Evolutionary conservation across 805 yeast species (phyloP), one percentile per base, ranked within the genome.

Genomic region (Ogataea naganishii): DNA sequence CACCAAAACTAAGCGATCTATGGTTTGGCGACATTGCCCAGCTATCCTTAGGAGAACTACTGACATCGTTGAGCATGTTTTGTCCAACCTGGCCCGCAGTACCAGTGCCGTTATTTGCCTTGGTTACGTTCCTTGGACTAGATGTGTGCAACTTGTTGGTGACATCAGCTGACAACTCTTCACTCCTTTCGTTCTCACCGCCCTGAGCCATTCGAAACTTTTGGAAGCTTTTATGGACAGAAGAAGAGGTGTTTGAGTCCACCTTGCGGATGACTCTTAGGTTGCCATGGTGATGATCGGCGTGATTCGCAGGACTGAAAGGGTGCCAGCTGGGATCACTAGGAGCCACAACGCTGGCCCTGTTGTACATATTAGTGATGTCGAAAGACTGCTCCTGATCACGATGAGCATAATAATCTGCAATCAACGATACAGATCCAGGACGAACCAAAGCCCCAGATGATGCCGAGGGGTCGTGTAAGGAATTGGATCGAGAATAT

Each of bases 1-100:
- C 50, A 3, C 54, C 55, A 33, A 49, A 49, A 27, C 48, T 47
- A 32, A 44, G 10, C 10, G 11, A 10, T 10, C n/a, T 20, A 20
- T n/a, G n/a, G n/a, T n/a, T n/a, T n/a, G n/a, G n/a, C n/a, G n/a
- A n/a, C n/a, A n/a, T n/a, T n/a, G n/a, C n/a, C n/a, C n/a, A 30
- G 19, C 26, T 20, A 30, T 30, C 33, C 14, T 25, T 15, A 2
- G 17, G 17, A 7, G 30, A 30, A n/a, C n/a, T n/a, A n/a, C n/a
- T n/a, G n/a, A n/a, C n/a, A n/a, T n/a, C n/a, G n/a, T n/a, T n/a
- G n/a, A n/a, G n/a, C n/a, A n/a, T n/a, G n/a, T n/a, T n/a, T n/a
- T n/a, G n/a, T n/a, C n/a, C n/a, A n/a, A n/a, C n/a, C n/a, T n/a
- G n/a, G n/a, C n/a, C n/a, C n/a, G n/a, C n/a, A n/a, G n/a, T n/a